phyloP scores from a whole-genome alignment of 2,329 filamentous ascomycete genomes.

The Plenodomus biglobosus region DNA sequence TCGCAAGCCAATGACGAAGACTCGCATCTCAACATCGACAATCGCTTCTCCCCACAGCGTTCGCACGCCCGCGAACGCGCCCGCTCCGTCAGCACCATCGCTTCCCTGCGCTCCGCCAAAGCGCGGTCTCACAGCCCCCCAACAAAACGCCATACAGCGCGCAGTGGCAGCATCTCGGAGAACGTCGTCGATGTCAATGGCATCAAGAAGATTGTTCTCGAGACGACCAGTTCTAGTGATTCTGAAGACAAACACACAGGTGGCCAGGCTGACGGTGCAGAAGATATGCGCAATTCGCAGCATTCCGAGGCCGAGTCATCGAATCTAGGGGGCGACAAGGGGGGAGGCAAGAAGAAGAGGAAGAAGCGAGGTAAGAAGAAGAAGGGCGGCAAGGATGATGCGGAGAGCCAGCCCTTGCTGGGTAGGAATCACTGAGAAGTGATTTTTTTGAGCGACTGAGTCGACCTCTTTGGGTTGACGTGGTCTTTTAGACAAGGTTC shows the following conservation, averaged over 20 bases:
- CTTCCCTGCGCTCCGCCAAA: constrained; percentile 30
- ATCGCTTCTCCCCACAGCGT: constrained; percentile 9
- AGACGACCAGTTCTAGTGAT: constrained; percentile 63
- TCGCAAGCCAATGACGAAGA: constrained; percentile 15
- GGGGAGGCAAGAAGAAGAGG: constrained; percentile 38
- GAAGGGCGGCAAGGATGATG: constrained; percentile 27
- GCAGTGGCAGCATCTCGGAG: constrained; percentile 78
- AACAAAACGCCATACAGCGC: constrained; percentile 54
- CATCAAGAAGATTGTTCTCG: constrained; percentile 73
- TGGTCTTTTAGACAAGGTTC: too few species aligned
- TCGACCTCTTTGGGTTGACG: too few species aligned
- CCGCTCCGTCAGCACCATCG: constrained; percentile 38
- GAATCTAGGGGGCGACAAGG: constrained; percentile 24
- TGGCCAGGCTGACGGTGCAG: constrained; percentile 23
- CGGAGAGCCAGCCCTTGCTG: constrained; percentile 38
- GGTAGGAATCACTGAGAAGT: constrained; percentile 16
- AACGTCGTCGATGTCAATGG: constrained; percentile 74
- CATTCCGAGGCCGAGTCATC: constrained; percentile 26
- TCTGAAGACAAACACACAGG: constrained; percentile 28
- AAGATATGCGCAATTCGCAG: constrained; percentile 11
- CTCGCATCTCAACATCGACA: constrained; percentile 19
- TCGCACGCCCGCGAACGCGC: constrained; percentile 7
- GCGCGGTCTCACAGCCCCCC: constrained; percentile 28
- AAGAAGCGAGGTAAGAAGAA: constrained; percentile 46
- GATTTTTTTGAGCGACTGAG: too few species aligned